Evolutionary conservation across 2,329 filamentous ascomycete species (phyloP).

Genomic region (Clarireedia sp.): DNA sequence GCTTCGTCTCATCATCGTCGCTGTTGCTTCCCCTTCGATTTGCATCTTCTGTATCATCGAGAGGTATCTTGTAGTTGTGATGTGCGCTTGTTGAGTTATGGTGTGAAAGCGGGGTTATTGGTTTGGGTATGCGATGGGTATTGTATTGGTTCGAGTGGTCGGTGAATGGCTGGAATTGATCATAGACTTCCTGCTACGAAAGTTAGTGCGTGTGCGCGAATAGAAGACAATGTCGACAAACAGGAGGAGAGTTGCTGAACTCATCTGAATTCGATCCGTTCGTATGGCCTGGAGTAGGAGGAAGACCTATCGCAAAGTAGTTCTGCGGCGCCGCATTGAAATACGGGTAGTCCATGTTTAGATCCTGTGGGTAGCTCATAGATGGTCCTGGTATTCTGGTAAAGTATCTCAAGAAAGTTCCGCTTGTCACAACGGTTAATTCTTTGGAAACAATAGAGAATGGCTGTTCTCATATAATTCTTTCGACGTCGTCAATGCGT

Average conservation of each 20-base stretch:
- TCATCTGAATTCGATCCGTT: slow-evolving; percentile 35
- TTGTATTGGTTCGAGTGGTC: slow-evolving; percentile 20
- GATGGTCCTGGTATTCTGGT: no score
- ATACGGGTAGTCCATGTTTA: slow-evolving; percentile 49
- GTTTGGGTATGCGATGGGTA: slow-evolving; percentile 13
- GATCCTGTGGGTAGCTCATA: neutral
- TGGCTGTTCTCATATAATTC: no score
- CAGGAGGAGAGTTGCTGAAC: slow-evolving; percentile 36
- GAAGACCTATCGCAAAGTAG: slow-evolving; percentile 42
- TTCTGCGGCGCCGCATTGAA: slow-evolving; percentile 37
- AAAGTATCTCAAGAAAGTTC: no score
- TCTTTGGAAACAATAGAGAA: no score
- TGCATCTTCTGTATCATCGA: slow-evolving; percentile 23
- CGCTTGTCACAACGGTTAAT: no score
- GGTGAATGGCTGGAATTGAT: slow-evolving; percentile 27
- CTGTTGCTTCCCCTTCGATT: slow-evolving; percentile 31
- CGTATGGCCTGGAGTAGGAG: slow-evolving; percentile 32
- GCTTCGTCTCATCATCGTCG: slow-evolving; percentile 45
- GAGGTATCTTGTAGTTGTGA: slow-evolving; percentile 21
- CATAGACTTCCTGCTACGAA: slow-evolving; percentile 27
- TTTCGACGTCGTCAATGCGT: no score
- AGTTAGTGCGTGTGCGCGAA: neutral
- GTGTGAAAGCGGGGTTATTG: slow-evolving; percentile 23
- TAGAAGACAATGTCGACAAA: slow-evolving; percentile 21
- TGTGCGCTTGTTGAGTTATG: slow-evolving; percentile 22